phyloP scores from a whole-genome alignment of 192 early-diverging fungal genomes.

The Coemansia sp. region DNA sequence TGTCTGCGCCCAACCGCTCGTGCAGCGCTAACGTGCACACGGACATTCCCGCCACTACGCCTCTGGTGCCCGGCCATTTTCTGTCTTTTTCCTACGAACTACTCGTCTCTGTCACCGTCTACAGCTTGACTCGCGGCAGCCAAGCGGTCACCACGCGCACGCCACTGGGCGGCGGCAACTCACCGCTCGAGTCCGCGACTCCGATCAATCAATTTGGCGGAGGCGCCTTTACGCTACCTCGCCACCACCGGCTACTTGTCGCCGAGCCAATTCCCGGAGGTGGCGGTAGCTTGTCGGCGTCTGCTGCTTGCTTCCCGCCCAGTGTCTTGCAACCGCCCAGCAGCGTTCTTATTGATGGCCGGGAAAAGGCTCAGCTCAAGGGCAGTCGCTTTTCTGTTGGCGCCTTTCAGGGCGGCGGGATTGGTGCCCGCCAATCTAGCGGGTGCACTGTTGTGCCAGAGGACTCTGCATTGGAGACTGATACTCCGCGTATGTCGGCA shows the following conservation, averaged over 20 bases:
- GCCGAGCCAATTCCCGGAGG: constrained; percentile 2
- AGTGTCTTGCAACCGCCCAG: constrained; percentile 9
- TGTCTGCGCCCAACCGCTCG: constrained; percentile 19
- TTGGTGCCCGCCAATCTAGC: constrained; percentile 2
- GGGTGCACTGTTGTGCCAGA: neutral
- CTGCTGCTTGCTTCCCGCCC: constrained; percentile 32
- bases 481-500: neutral
- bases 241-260: constrained; percentile 14
- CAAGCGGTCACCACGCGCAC: constrained; percentile 40
- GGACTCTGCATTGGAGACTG: neutral
- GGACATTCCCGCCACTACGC: constrained; percentile 27
- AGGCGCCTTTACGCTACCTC: constrained; percentile 8
- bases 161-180: constrained; percentile 25
- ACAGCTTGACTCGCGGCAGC: constrained; percentile 33
- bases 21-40: constrained; percentile 54
- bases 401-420: constrained; percentile 24
- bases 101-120: constrained; percentile 40
- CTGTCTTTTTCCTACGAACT: constrained; percentile 55
- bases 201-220: constrained; percentile 11
- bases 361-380: constrained; percentile 19
- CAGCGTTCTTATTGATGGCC: constrained; percentile 18
- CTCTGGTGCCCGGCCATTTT: constrained; percentile 42
- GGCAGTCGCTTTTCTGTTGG: constrained; percentile 39
- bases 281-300: constrained; percentile 27
- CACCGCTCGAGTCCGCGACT: constrained; percentile 7